A percentile compares a stretch with the other conserved stretches of the same genome.
phyloP scores from a whole-genome alignment of 139 green algal genomes.

The Bryopsis sp. region DNA sequence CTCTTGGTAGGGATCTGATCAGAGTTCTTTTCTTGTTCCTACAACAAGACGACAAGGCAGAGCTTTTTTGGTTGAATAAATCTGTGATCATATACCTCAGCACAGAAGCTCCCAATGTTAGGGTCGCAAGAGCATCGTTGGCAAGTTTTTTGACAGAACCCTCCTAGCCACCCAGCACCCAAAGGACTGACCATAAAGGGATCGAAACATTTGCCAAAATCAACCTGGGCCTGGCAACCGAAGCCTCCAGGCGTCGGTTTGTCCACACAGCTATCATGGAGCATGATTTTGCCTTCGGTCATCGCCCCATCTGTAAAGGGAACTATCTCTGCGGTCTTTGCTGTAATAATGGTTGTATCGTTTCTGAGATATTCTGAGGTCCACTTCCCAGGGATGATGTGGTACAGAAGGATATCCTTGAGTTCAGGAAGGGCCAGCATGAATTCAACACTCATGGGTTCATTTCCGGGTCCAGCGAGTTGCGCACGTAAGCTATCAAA shows the following conservation, averaged over 20 bases:
- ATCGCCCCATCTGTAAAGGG: slow-evolving; percentile 37
- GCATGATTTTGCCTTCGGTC: slow-evolving; percentile 21
- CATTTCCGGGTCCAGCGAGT: slow-evolving; percentile 27
- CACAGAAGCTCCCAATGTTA: slow-evolving; percentile 29
- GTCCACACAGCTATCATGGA: slow-evolving; percentile 55
- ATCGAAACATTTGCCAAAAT: slow-evolving; percentile 37
- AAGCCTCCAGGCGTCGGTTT: slow-evolving; percentile 42
- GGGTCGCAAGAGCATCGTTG: slow-evolving; percentile 41
- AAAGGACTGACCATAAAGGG: slow-evolving; percentile 39
- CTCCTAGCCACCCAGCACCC: slow-evolving; percentile 49
- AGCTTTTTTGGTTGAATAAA: neutral
- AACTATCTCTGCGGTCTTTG: slow-evolving; percentile 40
- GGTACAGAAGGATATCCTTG: slow-evolving; percentile 51
- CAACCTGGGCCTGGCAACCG: slow-evolving; percentile 22
- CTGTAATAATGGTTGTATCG: slow-evolving; percentile 49
- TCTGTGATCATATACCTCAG: slow-evolving; percentile 10
- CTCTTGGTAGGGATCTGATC: no score
- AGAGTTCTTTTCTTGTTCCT: no score
- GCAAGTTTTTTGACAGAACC: slow-evolving; percentile 55
- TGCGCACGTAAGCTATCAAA: slow-evolving; percentile 41
- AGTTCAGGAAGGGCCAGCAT: slow-evolving; percentile 44
- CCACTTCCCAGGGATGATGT: slow-evolving; percentile 45
- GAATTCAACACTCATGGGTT: slow-evolving; percentile 29
- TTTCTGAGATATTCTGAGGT: slow-evolving; percentile 40
- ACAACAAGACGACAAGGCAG: no score